phyloP scores from a whole-genome alignment of 148 eudicot genomes.

The Camellia japonica region DNA sequence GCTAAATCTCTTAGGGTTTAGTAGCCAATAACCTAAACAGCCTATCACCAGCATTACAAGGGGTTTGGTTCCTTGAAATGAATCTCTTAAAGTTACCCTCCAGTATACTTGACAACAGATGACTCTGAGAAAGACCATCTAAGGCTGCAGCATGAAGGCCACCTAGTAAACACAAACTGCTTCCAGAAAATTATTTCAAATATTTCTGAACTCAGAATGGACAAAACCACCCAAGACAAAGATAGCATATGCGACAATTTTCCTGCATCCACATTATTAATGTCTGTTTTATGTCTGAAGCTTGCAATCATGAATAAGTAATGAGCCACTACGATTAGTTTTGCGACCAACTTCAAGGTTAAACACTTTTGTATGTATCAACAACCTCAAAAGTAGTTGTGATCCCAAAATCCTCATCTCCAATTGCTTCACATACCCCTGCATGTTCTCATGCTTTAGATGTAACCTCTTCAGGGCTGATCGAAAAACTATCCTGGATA shows the following conservation, averaged over 20 bases:
- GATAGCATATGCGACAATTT: not conserved
- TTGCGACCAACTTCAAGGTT: not conserved
- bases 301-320: not conserved
- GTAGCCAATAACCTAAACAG: no score
- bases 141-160: not conserved
- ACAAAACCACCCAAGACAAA: not conserved
- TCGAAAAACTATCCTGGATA: not conserved
- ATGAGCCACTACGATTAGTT: not conserved
- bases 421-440: not conserved
- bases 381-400: not conserved
- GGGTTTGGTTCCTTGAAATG: no score
- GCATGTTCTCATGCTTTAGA: not conserved
- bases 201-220: not conserved
- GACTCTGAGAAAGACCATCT: no score
- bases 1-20: no score
- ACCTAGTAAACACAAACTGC: not conserved
- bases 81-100: no score
- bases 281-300: not conserved
- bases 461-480: not conserved
- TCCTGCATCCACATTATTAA: not conserved
- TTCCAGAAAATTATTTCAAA: constrained; percentile 1
- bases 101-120: no score
- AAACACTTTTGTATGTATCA: not conserved
- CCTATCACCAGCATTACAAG: no score
- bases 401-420: not conserved